Conservation (phyloP, 306 rosid genomes). For the Calophaca sinica region DNA sequence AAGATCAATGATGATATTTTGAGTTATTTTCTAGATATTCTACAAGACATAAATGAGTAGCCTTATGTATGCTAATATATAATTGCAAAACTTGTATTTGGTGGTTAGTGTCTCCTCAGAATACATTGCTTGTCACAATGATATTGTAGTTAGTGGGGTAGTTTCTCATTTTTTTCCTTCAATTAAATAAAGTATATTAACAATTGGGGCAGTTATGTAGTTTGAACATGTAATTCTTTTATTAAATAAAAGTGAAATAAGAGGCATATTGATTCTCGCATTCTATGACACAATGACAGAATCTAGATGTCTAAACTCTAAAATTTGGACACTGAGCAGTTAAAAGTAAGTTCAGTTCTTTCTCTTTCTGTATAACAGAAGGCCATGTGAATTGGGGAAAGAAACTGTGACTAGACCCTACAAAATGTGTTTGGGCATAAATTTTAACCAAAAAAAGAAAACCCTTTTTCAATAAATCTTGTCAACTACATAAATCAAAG, state of each 20-base stretch:
- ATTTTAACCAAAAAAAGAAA: not conserved
- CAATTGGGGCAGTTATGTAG: no score
- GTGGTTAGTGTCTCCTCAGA: not conserved
- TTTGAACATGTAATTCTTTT: not conserved
- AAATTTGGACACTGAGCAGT: not conserved
- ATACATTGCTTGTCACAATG: not conserved
- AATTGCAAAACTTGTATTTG: not conserved
- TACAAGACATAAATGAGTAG: no score
- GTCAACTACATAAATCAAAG: no score
- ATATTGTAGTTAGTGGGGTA: not conserved
- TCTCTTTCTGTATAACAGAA: not conserved
- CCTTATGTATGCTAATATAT: no score
- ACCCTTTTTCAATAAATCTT: not conserved
- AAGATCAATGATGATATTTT: no score
- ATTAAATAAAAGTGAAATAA: not conserved
- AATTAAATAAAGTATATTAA: no score
- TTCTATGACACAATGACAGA: not conserved
- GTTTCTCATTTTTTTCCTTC: not conserved
- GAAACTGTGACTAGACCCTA: not conserved
- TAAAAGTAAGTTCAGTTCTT: not conserved
- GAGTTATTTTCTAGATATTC: no score
- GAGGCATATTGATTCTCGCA: not conserved
- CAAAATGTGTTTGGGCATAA: not conserved
- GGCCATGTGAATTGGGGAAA: not conserved
- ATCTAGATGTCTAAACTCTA: not conserved